Base-by-base conservation (phyloP, 352 stramenopile species). In the Globisporangium iwayamae region DNA sequence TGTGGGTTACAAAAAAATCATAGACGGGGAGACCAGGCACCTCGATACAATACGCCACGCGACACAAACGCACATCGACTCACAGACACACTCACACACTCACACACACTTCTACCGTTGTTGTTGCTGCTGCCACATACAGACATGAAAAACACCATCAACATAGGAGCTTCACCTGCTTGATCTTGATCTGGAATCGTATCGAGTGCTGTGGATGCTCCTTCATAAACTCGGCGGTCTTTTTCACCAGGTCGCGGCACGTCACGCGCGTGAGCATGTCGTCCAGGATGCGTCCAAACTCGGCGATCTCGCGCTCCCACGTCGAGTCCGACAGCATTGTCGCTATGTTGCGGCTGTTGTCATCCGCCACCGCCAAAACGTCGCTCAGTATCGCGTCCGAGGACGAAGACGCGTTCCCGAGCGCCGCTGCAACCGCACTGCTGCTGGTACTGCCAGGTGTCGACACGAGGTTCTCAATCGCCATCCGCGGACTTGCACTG, bases 121-220 rank as follows among this genome's bases (percentile, higher is more conserved):
- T 57, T 63, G 50, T 52, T 60, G 43, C 18, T 46, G 52, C n/a
- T 56, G 28, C 28, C 22, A 18, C 47, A 64, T 57, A 2, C 54
- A 62, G 16, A 56, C 32, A 46, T 45, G 41, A 6, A 57, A 4
- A 22, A 60, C 60, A 48, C 28, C 30, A 53, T 48, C 41, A 58
- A 30, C 43, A 62, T 43, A 65, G 51, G 48, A 43, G 30, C 60
- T 39, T 74, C 77, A 93, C 85, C 85, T 93, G 85, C 80, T 93
- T 93, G 76, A 93, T 87, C 69, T 93, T 93, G 79, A 93, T 84
- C 71, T 93, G 85, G 70, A 93, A 90, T 34, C 82, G 83, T 48
- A 89, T 63, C 56, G 83, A 71, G 63, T 93, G 85, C 56, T 91
- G 79, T 53, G 85, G 83, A 68, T 83, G 87, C 45, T 73, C 63